Evolutionary conservation across 805 yeast genomes (phyloP), one percentile per base, ranked within the genome.

Genomic region (Lipomyces starkeyi): DNA sequence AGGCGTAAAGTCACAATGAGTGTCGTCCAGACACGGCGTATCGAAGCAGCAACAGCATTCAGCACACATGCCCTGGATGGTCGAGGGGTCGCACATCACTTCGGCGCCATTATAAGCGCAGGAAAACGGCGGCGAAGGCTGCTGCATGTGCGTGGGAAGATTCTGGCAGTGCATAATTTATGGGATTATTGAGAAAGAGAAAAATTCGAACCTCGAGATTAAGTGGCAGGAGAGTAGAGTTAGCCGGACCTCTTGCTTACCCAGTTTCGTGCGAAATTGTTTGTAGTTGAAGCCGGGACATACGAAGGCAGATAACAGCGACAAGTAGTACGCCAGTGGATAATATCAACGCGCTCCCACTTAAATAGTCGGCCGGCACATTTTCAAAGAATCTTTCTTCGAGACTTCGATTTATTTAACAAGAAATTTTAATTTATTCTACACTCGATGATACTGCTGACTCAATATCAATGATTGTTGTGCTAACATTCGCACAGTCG

Each of bases 11-110:
- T 58, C 61, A 22, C 61, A 58, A 25, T 22, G 53, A 25, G 20
- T 11, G 6, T 57, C 59, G 22, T 60, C 63, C n/a, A 47, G 53
- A 49, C 67, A 64, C 6, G 57, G 25, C 37, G 57, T 11, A 14
- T 60, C 67, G 54, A 64, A 64, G 53, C 67, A 64, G 63, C 67
- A 64, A 58, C 63, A 64, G 58, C 61, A 64, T 11, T 64, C 67
- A 5, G 53, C 27, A 54, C 63, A 64, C 17, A 35, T 9, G 43
- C 43, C 43, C 43, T 37, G 43, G 43, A 37, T 37, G 22, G 49
- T 17, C 20, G 22, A 43, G 22, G 22, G 22, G 22, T 43, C 49
- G 22, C 49, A 43, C 49, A 43, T 43, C 20, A 11, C 22, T 17
- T 8, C 49, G 49, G 22, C 49, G 20, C 49, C 49, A 43, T 43